Percentiles rank a stretch among this genome's conserved stretches.
These are phyloP conservation scores for Escallonia rubra DNA, from an alignment of 129 eudicot genomes.

Conservation along the genomic window DNA sequence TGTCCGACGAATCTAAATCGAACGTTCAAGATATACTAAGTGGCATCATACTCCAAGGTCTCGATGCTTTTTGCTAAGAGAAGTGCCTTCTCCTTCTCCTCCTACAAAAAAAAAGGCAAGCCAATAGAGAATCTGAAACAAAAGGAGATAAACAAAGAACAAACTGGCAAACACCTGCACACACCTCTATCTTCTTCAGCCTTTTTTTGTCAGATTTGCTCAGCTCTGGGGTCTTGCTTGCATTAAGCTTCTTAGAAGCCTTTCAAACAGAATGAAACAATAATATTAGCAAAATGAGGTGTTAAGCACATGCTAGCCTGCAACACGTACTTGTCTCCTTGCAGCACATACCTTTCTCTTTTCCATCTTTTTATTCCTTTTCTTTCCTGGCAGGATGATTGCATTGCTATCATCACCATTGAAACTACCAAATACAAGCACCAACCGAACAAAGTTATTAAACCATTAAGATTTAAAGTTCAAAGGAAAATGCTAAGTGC, in stretches of 20 bases:
- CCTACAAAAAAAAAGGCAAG: conserved; percentile 40
- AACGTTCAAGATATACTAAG: conserved; percentile 6
- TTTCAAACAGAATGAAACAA: conserved; percentile 3
- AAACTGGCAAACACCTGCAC: conserved; percentile 6
- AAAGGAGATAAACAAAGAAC: background rate
- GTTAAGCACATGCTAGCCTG: background rate
- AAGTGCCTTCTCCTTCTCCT: conserved; percentile 59
- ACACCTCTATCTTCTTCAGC: conserved; percentile 72
- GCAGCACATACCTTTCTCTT: conserved; percentile 30
- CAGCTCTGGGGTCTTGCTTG: conserved; percentile 27
- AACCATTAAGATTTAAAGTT: conserved; percentile 4
- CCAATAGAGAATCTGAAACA: conserved; percentile 1
- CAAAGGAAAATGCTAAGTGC: background rate
- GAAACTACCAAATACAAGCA: conserved; percentile 19
- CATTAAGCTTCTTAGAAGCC: conserved; percentile 37
- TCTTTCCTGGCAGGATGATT: conserved; percentile 47
- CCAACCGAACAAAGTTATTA: background rate
- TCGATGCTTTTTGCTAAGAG: conserved; percentile 71
- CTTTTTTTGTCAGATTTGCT: conserved; percentile 78
- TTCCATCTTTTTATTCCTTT: conserved; percentile 37
- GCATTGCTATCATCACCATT: conserved; percentile 51
- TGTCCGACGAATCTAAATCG: background rate
- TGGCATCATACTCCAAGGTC: conserved; percentile 65
- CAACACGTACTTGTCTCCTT: conserved; percentile 32
- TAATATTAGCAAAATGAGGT: background rate